Evolutionary conservation across 176 grass and related monocot genomes (phyloP).

Genomic region (Guadua angustifolia): DNA sequence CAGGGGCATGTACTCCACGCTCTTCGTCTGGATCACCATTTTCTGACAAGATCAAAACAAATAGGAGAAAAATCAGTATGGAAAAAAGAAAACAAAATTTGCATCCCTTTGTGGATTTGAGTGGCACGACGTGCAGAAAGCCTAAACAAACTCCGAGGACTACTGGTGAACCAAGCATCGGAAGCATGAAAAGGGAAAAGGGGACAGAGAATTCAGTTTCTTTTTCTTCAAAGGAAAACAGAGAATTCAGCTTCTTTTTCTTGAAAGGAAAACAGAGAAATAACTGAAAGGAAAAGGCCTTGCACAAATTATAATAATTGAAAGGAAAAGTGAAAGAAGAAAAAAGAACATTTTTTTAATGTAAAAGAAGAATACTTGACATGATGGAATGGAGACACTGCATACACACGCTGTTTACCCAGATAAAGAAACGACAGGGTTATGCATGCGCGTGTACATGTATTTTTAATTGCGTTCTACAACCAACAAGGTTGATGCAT

Average conservation of each 20-base stretch:
- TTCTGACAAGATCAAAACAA: conserved; percentile 49
- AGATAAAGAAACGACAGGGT: background rate
- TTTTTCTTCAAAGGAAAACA: too few species aligned
- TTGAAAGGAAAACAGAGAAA: background rate
- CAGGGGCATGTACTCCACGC: conserved; percentile 98
- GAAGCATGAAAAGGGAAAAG: background rate
- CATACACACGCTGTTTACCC: background rate
- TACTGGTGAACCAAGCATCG: background rate
- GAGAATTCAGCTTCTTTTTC: too few species aligned
- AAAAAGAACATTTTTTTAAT: background rate
- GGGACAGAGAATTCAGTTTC: background rate
- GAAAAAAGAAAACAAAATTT: background rate
- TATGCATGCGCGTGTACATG: background rate
- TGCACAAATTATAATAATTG: background rate
- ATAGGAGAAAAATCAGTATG: background rate
- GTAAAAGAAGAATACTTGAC: conserved; percentile 4
- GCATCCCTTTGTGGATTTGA: background rate
- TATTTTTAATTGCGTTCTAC: background rate
- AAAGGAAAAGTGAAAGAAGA: background rate
- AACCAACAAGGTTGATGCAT: background rate
- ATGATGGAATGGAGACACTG: background rate
- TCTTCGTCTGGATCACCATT: conserved; percentile 98
- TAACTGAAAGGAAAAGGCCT: background rate
- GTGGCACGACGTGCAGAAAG: background rate
- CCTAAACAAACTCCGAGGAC: background rate